phyloP scores from a whole-genome alignment of 2,329 filamentous ascomycete genomes.

The Ilyonectria sp. region DNA sequence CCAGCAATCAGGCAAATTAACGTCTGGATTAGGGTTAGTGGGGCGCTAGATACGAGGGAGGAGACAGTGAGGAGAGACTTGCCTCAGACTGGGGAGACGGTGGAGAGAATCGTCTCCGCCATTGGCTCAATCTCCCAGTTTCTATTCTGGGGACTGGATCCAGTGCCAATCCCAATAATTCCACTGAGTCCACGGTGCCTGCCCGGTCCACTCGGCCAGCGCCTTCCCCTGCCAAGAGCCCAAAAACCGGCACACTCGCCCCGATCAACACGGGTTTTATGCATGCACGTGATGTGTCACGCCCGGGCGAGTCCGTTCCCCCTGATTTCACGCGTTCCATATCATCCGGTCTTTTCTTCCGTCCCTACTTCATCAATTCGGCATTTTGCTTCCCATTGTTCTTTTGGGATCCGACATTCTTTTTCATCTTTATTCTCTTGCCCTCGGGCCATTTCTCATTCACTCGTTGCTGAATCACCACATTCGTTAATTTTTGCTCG shows the following conservation, averaged over 20 bases:
- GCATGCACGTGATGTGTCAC: conserved; percentile 41
- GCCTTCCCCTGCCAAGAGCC: conserved; percentile 42
- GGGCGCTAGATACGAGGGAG: conserved; percentile 41
- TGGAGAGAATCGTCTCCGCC: conserved; percentile 29
- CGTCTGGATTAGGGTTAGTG: conserved; percentile 29
- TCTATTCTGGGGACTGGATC: conserved; percentile 42
- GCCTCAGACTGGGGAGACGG: conserved; percentile 38
- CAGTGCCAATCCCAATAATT: conserved; percentile 38
- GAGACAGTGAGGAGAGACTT: conserved; percentile 30
- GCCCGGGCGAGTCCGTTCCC: conserved; percentile 32
- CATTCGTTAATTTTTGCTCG: conserved; percentile 40
- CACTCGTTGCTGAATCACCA: conserved; percentile 33
- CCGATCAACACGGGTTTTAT: conserved; percentile 21
- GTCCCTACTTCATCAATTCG: conserved; percentile 7
- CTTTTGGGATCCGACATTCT: conserved; percentile 39
- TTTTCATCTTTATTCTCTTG: conserved; percentile 46
- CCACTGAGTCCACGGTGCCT: conserved; percentile 1
- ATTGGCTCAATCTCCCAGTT: conserved; percentile 32
- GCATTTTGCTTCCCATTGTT: conserved; percentile 31
- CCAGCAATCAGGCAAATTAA: conserved; percentile 42
- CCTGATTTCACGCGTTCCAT: conserved; percentile 45
- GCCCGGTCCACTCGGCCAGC: conserved; percentile 31
- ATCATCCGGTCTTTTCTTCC: conserved; percentile 22
- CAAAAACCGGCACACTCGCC: conserved; percentile 40
- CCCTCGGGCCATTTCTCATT: conserved; percentile 35